These are phyloP conservation scores for Alternaria alternata DNA, from an alignment of 2,329 filamentous ascomycete genomes.

Conservation along the genomic window DNA sequence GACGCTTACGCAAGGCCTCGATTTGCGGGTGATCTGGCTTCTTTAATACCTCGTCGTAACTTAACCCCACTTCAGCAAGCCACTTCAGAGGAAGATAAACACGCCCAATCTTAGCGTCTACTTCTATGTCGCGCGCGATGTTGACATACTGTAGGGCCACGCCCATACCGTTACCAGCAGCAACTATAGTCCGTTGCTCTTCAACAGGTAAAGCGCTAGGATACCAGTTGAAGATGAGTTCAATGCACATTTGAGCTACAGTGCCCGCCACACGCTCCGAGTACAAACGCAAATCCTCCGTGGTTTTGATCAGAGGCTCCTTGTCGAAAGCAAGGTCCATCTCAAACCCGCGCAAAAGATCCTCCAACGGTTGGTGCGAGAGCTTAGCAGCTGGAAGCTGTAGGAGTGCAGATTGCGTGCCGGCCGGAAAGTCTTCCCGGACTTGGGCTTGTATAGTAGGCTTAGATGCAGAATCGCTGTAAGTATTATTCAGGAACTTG, in stretches of 20 bases:
- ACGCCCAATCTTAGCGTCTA: constrained; percentile 70
- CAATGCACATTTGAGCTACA: constrained; percentile 72
- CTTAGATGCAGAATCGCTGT: constrained; percentile 40
- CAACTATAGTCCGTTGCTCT: constrained; percentile 57
- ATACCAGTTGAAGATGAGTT: constrained; percentile 70
- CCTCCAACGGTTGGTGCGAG: constrained; percentile 66
- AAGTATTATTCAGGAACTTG: constrained; percentile 64
- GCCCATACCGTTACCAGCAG: constrained; percentile 71
- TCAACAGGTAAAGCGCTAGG: constrained; percentile 40
- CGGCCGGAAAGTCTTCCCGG: constrained; percentile 60
- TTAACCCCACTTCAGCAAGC: constrained; percentile 66
- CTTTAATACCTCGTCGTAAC: constrained; percentile 63
- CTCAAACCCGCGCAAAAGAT: constrained; percentile 72
- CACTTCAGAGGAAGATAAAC: constrained; percentile 74
- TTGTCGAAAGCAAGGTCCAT: constrained; percentile 68
- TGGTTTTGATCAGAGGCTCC: constrained; percentile 63
- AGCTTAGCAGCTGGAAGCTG: constrained; percentile 68
- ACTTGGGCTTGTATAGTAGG: constrained; percentile 47
- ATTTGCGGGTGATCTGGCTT: constrained; percentile 58
- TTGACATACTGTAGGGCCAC: constrained; percentile 80
- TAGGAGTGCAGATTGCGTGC: constrained; percentile 63
- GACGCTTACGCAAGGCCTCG: constrained; percentile 59
- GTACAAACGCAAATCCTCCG: constrained; percentile 68
- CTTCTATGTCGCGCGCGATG: constrained; percentile 75
- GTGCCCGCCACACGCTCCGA: constrained; percentile 75